A percentile compares a stretch with the other conserved stretches of the same genome.
Evolutionary conservation across 2,329 filamentous ascomycete genomes (phyloP).

Genomic region (Fusarium nelsonii): DNA sequence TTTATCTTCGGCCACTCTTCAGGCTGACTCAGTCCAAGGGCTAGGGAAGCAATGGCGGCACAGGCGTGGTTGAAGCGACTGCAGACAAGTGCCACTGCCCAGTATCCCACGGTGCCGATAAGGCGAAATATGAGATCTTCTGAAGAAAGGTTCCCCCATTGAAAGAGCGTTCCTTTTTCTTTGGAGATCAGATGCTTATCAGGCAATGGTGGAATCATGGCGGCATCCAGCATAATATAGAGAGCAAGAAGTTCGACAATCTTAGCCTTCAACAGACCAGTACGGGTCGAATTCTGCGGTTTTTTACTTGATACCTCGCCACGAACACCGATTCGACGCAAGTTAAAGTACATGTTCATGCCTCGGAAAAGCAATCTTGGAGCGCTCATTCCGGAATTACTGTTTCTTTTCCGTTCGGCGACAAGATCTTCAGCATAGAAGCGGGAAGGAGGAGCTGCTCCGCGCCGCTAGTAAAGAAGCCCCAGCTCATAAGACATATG

Average conservation of each 20-base stretch:
- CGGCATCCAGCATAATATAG: neutral
- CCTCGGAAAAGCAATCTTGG: neutral
- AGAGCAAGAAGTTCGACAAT: neutral
- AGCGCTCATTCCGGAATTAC: fast-evolving
- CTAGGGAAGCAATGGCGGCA: neutral
- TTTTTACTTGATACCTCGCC: neutral
- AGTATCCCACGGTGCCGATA: neutral
- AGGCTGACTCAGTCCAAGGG: neutral
- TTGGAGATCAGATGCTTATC: neutral
- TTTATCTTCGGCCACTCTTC: conserved; percentile 19
- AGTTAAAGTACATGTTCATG: neutral
- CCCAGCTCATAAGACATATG: conserved; percentile 3
- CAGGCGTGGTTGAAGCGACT: neutral
- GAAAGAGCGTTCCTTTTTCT: conserved; percentile 1
- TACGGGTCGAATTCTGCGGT: fast-evolving
- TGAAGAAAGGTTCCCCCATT: fast-evolving
- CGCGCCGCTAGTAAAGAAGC: neutral
- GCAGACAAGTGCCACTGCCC: neutral
- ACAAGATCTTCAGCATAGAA: neutral
- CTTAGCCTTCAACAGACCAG: neutral
- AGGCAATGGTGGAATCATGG: neutral
- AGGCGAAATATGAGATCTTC: neutral
- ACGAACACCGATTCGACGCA: neutral
- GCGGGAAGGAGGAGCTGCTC: conserved; percentile 5
- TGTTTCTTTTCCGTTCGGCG: neutral